phyloP scores from a whole-genome alignment of 129 eudicot genomes.

The carrot (Daucus carota) region DH1_v3.0 NC_030381.2:2814001-2814500 shows the following conservation, averaged over 20 bases:
- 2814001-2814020: conserved; percentile 56
- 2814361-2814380: not conserved
- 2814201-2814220: conserved; percentile 7
- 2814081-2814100: conserved; percentile 94
- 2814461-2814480: not conserved
- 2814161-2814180: conserved; percentile 13
- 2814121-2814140: conserved; percentile 86
- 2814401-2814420: conserved; percentile 3
- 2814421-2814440: not conserved
- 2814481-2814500: not conserved
- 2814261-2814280: not conserved
- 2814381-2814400: not conserved
- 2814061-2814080: conserved; percentile 70
- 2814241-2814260: not conserved
- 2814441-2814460: not conserved
- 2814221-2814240: not conserved
- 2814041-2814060: conserved; percentile 38
- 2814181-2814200: conserved; percentile 9
- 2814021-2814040: conserved; percentile 87
- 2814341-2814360: not conserved
- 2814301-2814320: not conserved
- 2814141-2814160: conserved; percentile 67
- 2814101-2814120: conserved; percentile 76
- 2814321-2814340: not conserved
- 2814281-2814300: not conserved